phyloP scores from a whole-genome alignment of 352 stramenopile genomes.

The Phytophthora hybrid region DNA sequence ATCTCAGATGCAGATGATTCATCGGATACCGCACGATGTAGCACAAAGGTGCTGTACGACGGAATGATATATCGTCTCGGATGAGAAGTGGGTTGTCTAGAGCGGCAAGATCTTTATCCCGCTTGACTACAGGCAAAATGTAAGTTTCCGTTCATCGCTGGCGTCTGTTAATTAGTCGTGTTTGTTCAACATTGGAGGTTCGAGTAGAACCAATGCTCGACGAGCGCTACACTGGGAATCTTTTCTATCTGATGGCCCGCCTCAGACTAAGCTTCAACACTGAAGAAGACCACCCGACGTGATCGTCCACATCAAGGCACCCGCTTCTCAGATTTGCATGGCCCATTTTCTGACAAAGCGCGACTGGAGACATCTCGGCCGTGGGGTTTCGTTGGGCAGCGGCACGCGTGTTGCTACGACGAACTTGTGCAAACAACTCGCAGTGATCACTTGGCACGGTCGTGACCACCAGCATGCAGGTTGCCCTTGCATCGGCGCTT shows the following conservation, averaged over 20 bases:
- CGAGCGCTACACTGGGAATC: background rate
- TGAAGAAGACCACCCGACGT: conserved; percentile 3
- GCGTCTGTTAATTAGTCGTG: too few species aligned
- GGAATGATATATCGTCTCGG: background rate
- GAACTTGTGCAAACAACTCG: conserved; percentile 20
- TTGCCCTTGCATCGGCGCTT: background rate
- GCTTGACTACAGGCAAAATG: background rate
- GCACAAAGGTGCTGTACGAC: background rate
- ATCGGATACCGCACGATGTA: background rate
- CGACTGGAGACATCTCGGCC: conserved; percentile 20
- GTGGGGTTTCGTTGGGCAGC: conserved; percentile 19
- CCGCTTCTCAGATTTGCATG: conserved; percentile 17
- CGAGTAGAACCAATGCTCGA: background rate
- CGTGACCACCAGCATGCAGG: background rate
- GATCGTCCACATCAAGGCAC: conserved; percentile 10
- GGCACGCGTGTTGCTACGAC: conserved; percentile 17
- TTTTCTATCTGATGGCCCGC: conserved; percentile 18
- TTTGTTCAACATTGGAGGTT: background rate
- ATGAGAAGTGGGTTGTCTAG: background rate
- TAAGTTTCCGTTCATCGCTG: background rate
- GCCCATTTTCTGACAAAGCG: conserved; percentile 7
- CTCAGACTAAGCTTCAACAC: conserved; percentile 14
- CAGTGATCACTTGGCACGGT: conserved; percentile 12
- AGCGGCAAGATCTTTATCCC: background rate
- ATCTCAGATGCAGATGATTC: background rate